Conservation (phyloP, 495 filamentous ascomycete genomes). For the Podospora tetraspora region DNA sequence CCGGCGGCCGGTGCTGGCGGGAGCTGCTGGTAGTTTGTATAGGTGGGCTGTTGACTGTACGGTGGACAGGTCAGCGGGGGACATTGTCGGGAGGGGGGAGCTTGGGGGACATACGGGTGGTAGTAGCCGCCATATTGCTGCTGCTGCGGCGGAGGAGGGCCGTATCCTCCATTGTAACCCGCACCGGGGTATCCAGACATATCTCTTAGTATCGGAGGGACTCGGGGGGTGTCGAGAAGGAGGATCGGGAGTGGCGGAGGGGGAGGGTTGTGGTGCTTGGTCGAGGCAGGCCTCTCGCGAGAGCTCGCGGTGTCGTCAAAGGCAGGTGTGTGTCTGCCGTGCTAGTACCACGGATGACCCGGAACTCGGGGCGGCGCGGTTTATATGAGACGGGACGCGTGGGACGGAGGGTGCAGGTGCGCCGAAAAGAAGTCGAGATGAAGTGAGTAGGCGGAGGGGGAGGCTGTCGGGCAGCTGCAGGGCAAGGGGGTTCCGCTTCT, state of each 20-base stretch:
- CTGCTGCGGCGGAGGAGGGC: slow-evolving; percentile 34
- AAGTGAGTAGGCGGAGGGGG: neutral
- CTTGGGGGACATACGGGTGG: slow-evolving; percentile 32
- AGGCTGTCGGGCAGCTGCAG: neutral
- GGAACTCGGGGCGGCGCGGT: neutral
- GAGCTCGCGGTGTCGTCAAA: slow-evolving; percentile 5
- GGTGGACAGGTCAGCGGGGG: neutral
- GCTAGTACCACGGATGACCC: neutral
- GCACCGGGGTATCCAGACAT: slow-evolving; percentile 40
- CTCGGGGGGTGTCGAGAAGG: neutral
- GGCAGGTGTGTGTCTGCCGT: neutral
- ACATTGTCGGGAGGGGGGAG: neutral
- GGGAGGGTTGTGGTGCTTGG: neutral
- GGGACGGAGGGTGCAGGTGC: neutral
- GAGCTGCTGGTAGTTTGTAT: slow-evolving; percentile 43
- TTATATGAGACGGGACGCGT: neutral
- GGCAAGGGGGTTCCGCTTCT: neutral
- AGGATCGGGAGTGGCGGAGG: neutral
- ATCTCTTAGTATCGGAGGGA: neutral
- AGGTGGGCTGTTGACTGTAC: slow-evolving; percentile 22
- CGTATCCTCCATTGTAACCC: slow-evolving; percentile 39
- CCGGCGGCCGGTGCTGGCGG: slow-evolving; percentile 36
- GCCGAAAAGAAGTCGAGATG: neutral
- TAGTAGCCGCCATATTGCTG: slow-evolving; percentile 32
- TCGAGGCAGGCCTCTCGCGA: slow-evolving; percentile 18